Base-by-base conservation (phyloP, 495 filamentous ascomycete species). In the Aspergillus funiculosus region DNA sequence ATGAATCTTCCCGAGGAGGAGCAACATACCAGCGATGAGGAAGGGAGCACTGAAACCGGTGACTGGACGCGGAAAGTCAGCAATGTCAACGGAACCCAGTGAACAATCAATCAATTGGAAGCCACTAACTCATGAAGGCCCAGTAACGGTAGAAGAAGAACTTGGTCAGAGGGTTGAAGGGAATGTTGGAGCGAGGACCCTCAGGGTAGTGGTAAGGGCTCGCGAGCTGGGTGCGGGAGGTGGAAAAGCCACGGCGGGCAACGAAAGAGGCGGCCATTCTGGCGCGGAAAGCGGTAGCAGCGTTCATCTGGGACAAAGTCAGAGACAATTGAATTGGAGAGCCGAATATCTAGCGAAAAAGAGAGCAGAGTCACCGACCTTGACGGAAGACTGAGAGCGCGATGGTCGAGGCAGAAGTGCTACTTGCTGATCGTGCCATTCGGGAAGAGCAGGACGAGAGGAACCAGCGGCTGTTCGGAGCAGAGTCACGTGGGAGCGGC, bases 121-220 rank as follows among this genome's bases (percentile, higher is more conserved):
- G 27, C 36, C 25, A 73, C 81, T 38, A 61, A 88, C 84, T 59
- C 76, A 79, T 80, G 75, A 85, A 94, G 18, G 57, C 63, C 85
- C 88, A 92, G 80, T 85, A 98, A 72, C 83, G 76, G 53, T 86
- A 34, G 48, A 70, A 77, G 68, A 98, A 98, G 67, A 72, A 84
- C 67, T 81, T 83, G 59, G 84, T 94, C 71, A 84, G 72, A 53
- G 94, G 82, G 77, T 98, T 94, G 82, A 98, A 98, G 50, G 92
- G 92, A 48, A 98, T 72, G 77, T 95, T 96, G 75, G 78, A 82
- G 62, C 82, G 81, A 58, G 94, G 92, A 42, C 92, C 94, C 76
- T 97, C 94, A 50, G 90, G 86, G 75, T 98, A 98, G 77, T 98
- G 92, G 79, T 94, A 94, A 20, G 89, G 89, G 61, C 87, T 92